These are phyloP conservation scores for Ophiostoma sp. DNA, from an alignment of 2,329 filamentous ascomycete genomes.

Conservation along the genomic window DNA sequence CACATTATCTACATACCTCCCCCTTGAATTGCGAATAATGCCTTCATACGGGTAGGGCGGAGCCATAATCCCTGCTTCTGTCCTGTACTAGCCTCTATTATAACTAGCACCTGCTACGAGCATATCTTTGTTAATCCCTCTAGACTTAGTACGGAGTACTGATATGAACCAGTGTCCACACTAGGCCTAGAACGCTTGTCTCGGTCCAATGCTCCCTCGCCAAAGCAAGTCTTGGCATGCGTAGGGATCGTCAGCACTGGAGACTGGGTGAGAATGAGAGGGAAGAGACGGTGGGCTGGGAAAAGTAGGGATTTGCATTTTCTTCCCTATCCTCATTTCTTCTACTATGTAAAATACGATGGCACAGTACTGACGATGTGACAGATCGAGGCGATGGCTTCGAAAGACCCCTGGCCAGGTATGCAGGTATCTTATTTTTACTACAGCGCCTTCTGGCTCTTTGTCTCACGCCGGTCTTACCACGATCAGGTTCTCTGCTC, in stretches of 20 bases:
- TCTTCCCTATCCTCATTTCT: not conserved
- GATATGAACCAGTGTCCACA: constrained; percentile 3
- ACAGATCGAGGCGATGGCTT: not conserved
- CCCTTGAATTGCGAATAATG: not conserved
- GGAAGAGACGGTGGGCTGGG: not conserved
- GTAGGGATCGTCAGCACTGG: constrained; percentile 5
- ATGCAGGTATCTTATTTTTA: not conserved
- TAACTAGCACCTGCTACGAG: not conserved
- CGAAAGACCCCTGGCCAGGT: not conserved
- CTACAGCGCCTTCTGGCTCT: not conserved
- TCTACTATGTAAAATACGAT: no score
- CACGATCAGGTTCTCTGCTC: not conserved
- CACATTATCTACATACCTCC: not conserved
- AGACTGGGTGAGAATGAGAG: not conserved
- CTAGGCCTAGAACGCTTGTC: constrained; percentile 7
- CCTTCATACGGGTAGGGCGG: constrained; percentile 1
- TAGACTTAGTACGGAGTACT: not conserved
- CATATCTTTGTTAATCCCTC: not conserved
- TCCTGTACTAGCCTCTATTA: not conserved
- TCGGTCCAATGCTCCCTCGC: constrained; percentile 5
- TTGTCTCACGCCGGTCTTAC: constrained; percentile 2
- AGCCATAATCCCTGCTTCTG: not conserved
- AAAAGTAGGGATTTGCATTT: not conserved
- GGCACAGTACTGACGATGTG: not conserved
- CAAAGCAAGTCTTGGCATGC: constrained; percentile 6